Base-by-base conservation (phyloP, 257 asterid genomes). In the Solanum appendiculatum region DNA sequence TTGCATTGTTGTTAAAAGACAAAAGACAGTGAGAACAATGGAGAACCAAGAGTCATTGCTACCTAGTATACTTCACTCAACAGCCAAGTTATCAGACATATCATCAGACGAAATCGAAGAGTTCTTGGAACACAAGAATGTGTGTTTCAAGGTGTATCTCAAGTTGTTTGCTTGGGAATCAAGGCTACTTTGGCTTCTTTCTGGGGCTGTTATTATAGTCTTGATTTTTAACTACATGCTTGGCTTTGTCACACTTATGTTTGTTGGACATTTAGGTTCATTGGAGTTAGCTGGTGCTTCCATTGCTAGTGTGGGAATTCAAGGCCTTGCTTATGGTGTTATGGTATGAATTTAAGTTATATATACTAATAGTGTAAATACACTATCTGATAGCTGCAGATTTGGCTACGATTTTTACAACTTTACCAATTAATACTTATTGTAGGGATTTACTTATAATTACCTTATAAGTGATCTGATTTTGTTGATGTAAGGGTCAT, bases 271-370 rank as follows among this genome's bases (percentile, higher is more conserved):
- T 48, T 82, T 88, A 73, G 89, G 92, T 51, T 81, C 86, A 74
- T 75, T 90, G 21, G 90, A 88, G 69, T 86, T 88, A 7, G 89
- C 91, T 13, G 91, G 87, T 7, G 90, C 91, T 83, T 88, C 90
- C 81, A 64, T 88, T 87, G 90, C 90, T n/a, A 80, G 90, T 73
- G 90, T 90, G 3, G 91, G 91, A 82, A 85, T 88, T 85, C 90
- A 90, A 82, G 91, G 90, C 33, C 90, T 88, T 73, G 90, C 90
- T 87, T 90, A 90, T 72, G 91, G 91, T 16, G 77, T 90, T 86
- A 90, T 88, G 92, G 92, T 90, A 31, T 31, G 77, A 31, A 31
- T 69, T 66, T 31, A 31, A 31, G 77, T 69, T 31, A 69, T 69
- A 69, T 16, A 69, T 69, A 69, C 42, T 6, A 29, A 29, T 0